Base-by-base conservation (phyloP, 2,329 filamentous ascomycete species). In the Didymellaceae sp. region DNA sequence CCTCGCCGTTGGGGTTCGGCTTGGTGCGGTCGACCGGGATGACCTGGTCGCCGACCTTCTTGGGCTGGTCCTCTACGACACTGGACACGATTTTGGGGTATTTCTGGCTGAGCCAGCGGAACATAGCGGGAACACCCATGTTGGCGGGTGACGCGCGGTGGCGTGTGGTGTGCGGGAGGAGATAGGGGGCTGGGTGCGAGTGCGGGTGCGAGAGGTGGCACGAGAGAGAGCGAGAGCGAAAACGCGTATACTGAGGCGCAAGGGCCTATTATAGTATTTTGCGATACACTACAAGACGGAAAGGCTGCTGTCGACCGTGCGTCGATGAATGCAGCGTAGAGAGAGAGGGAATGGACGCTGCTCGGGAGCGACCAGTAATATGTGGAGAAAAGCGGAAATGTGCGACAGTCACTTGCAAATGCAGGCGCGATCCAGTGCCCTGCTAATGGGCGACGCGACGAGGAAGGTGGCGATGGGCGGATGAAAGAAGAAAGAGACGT, bases 31-130 rank as follows among this genome's bases (percentile, higher is more conserved):
- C 91, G 54, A 97, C 85, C 2, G 94, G 94, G 50, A 97, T 87
- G 61, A 84, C 81, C 33, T 87, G 83, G 60, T 91, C 93, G 81
- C 96, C 90, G 74, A 97, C 85, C 58, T 86, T 86, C 47, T 88
- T 80, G 8, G 92, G 89, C 61, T 85, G 81, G 57, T 97, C 90
- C 78, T 99, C 94, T 48, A 92, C 82, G 45, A 99, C 94, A 6
- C 88, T 84, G 8, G 90, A 94, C 60, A 97, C 90, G 71, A 97
- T 99, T 78, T 97, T 97, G 54, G 94, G 94, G 71, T 97, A 97
- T 73, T 95, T 97, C 78, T 87, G 89, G 74, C 91, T 96, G 54
- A 97, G 86, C 91, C 92, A 99, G 83, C 92, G 84, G 75, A 97
- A 97, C 60, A 94, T 88, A 55, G 92, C 91, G 63, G 91, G 91